Percentiles rank a stretch among this genome's conserved stretches.
Conservation (phyloP, 208 protist genomes). For the Leishmania amazonensis region DNA sequence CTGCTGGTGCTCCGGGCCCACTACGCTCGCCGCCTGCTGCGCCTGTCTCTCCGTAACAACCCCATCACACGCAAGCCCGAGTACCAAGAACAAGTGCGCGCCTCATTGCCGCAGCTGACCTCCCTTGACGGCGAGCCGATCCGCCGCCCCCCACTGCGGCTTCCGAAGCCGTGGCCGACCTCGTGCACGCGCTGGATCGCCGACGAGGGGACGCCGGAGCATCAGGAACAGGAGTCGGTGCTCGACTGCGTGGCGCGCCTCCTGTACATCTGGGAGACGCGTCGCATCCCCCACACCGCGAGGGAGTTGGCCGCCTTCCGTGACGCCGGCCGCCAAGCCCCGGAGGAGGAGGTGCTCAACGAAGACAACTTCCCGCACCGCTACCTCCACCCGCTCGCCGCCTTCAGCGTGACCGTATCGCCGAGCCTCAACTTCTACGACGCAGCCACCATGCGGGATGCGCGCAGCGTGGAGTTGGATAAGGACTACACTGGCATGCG, state of each 20-base stretch:
- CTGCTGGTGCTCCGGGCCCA: conserved; percentile 72
- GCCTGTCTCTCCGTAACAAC: conserved; percentile 73
- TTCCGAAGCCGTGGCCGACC: conserved; percentile 53
- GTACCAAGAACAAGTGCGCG: conserved; percentile 86
- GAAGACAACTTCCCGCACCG: conserved; percentile 87
- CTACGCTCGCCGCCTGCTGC: conserved; percentile 71
- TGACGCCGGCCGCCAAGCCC: conserved; percentile 4
- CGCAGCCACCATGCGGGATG: conserved; percentile 43
- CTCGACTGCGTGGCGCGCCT: conserved; percentile 63
- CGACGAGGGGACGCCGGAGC: conserved; percentile 1
- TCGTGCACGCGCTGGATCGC: conserved; percentile 36
- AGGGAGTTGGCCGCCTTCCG: conserved; percentile 33
- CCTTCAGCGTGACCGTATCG: conserved; percentile 57
- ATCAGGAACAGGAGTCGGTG: conserved; percentile 34
- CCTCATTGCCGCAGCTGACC: conserved; percentile 72
- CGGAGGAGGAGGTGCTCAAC: conserved; percentile 66
- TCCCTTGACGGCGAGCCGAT: conserved; percentile 80
- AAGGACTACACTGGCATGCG: conserved; percentile 63
- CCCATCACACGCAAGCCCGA: conserved; percentile 88
- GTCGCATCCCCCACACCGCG: conserved; percentile 67
- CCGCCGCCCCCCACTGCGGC: conserved; percentile 67
- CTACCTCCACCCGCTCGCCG: conserved; percentile 73
- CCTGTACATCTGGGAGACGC: conserved; percentile 78
- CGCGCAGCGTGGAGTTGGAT: conserved; percentile 68
- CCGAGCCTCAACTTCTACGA: conserved; percentile 57